Evolutionary conservation across 1,284 basidiomycete genomes (phyloP).

Genomic region (Boletus semigastroideus): DNA sequence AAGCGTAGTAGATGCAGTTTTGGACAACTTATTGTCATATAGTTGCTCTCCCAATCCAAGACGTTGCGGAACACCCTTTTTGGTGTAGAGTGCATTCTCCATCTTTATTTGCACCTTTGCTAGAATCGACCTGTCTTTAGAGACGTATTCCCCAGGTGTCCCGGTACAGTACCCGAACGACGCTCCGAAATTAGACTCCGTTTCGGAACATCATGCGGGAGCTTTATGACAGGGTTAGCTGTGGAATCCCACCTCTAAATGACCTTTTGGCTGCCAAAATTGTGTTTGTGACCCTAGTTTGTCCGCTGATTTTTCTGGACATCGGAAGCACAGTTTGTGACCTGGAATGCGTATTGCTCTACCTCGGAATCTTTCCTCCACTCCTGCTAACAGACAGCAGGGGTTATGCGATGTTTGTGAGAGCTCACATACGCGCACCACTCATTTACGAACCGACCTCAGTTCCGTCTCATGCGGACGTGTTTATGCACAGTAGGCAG

Average conservation of each 20-base stretch:
- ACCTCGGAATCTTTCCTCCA: too few relatives aligned
- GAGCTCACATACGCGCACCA: too few relatives aligned
- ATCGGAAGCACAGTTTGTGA: background rate
- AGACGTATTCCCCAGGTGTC: background rate
- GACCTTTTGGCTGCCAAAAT: too few relatives aligned
- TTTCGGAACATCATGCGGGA: background rate
- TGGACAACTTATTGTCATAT: constrained; percentile 20
- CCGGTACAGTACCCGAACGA: background rate
- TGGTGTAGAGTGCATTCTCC: background rate
- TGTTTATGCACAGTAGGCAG: too few relatives aligned
- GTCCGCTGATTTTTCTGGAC: background rate
- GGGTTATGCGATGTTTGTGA: too few relatives aligned
- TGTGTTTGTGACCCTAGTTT: too few relatives aligned
- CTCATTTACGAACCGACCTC: too few relatives aligned
- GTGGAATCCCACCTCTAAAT: background rate
- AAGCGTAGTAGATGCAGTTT: constrained; percentile 27
- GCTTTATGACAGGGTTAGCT: too few relatives aligned
- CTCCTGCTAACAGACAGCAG: too few relatives aligned
- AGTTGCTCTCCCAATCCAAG: constrained; percentile 24
- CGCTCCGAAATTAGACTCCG: background rate
- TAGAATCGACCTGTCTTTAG: background rate
- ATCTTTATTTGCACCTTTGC: background rate
- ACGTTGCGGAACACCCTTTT: constrained; percentile 1
- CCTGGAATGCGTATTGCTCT: too few relatives aligned
- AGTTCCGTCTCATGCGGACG: too few relatives aligned